phyloP scores from a whole-genome alignment of 306 rosid genomes.

The Bauhinia variegata region DNA sequence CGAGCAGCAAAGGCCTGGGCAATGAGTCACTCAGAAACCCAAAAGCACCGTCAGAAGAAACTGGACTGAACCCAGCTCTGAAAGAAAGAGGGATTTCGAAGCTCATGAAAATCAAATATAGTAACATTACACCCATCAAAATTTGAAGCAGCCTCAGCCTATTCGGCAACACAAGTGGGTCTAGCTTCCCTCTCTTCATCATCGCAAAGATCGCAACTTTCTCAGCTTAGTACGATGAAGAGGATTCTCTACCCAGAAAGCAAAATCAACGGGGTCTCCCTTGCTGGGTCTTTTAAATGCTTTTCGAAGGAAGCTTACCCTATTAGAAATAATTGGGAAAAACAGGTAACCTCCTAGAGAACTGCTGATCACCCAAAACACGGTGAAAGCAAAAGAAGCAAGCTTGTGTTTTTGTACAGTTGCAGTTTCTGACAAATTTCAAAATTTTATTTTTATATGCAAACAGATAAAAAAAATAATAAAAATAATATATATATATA shows the following conservation, averaged over 20 bases:
- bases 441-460: background rate
- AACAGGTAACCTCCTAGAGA: background rate
- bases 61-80: conserved; percentile 49
- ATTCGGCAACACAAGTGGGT: conserved; percentile 47
- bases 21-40: conserved; percentile 57
- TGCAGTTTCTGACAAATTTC: conserved; percentile 3
- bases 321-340: conserved; percentile 17
- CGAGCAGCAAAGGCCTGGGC: conserved; percentile 45
- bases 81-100: conserved; percentile 80
- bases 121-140: conserved; percentile 56
- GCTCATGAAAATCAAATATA: conserved; percentile 69
- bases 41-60: conserved; percentile 44
- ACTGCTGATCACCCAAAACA: conserved; percentile 25
- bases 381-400: background rate
- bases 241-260: conserved; percentile 3
- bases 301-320: conserved; percentile 39
- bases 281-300: conserved; percentile 26
- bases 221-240: conserved; percentile 9
- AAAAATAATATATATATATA: too few relatives aligned
- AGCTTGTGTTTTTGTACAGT: conserved; percentile 12
- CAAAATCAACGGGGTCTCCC: conserved; percentile 1
- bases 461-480: too few relatives aligned
- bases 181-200: conserved; percentile 81
- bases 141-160: conserved; percentile 73
- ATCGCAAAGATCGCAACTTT: conserved; percentile 25